These are phyloP conservation scores for Arabis hirsuta DNA, from an alignment of 345 rosid species.

Conservation along the genomic window DNA sequence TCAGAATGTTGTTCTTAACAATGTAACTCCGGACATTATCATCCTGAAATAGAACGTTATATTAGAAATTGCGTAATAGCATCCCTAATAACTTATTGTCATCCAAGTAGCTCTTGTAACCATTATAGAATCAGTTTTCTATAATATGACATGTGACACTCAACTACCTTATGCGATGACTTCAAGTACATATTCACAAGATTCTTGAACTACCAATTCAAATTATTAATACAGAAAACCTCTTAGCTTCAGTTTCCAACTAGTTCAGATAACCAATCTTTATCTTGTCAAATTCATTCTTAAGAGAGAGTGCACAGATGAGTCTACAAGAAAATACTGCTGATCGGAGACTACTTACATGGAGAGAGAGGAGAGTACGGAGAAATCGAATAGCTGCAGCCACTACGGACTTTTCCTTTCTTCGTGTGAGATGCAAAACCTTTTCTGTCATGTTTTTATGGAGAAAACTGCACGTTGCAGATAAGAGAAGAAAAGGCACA, in stretches of 20 bases:
- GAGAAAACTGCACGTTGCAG: slow-evolving; percentile 78
- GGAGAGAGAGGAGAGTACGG: slow-evolving; percentile 76
- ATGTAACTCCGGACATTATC: slow-evolving; percentile 72
- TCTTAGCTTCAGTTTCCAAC: slow-evolving; percentile 15
- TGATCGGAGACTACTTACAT: slow-evolving; percentile 53
- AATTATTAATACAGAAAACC: not conserved
- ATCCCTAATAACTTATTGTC: slow-evolving; percentile 16
- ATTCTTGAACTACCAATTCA: slow-evolving; percentile 6
- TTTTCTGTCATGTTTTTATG: slow-evolving; percentile 68
- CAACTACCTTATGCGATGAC: slow-evolving; percentile 12
- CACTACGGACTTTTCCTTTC: slow-evolving; percentile 82
- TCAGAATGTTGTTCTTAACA: slow-evolving; percentile 77
- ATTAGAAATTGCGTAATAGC: slow-evolving; percentile 7
- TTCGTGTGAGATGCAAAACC: slow-evolving; percentile 67
- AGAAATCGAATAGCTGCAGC: slow-evolving; percentile 87
- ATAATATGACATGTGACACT: slow-evolving; percentile 23
- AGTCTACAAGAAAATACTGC: not conserved
- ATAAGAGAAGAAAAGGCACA: slow-evolving; percentile 36
- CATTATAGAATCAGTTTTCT: not conserved
- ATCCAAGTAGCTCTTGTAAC: not conserved
- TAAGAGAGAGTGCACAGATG: slow-evolving; percentile 17
- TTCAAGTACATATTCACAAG: slow-evolving; percentile 16
- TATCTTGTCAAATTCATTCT: slow-evolving; percentile 13
- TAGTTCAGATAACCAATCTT: slow-evolving; percentile 14
- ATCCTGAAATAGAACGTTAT: slow-evolving; percentile 60